phyloP scores from a whole-genome alignment of 2,329 filamentous ascomycete species.

The Apiospora aurea region DNA sequence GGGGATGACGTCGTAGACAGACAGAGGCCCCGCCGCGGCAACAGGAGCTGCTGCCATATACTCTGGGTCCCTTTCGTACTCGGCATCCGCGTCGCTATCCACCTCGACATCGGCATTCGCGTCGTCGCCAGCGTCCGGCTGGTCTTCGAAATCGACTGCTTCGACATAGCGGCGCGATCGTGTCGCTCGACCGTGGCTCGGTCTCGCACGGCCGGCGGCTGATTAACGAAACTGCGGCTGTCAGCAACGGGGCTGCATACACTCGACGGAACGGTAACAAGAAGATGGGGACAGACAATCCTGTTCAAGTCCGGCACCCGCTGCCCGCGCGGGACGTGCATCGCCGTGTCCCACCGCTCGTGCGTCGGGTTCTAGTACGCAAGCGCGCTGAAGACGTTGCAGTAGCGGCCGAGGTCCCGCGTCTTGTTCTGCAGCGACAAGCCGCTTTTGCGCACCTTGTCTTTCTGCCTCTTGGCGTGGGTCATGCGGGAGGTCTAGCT shows the following conservation, averaged over 20 bases:
- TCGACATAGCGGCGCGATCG: not conserved
- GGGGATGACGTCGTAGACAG: conserved; percentile 4
- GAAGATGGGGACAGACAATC: not conserved
- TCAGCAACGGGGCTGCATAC: not conserved
- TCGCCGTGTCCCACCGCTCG: not conserved
- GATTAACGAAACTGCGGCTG: not conserved
- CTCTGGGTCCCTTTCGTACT: not conserved
- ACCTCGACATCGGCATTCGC: not conserved
- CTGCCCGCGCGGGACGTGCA: too few relatives aligned
- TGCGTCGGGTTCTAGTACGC: conserved; percentile 17
- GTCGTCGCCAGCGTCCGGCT: not conserved
- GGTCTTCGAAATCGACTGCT: not conserved
- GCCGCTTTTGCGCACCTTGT: conserved; percentile 5
- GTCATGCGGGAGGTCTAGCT: not conserved
- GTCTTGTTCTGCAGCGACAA: not conserved
- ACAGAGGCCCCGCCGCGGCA: not conserved
- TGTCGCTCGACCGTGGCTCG: not conserved
- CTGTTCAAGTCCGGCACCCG: conserved; percentile 3
- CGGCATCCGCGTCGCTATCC: not conserved
- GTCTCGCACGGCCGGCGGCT: not conserved
- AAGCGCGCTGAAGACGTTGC: too few relatives aligned
- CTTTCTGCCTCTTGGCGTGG: conserved; percentile 3
- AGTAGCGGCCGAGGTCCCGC: too few relatives aligned
- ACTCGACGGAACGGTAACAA: not conserved
- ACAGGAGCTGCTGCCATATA: not conserved